A percentile compares a stretch with the other conserved stretches of the same genome.
These are phyloP conservation scores for Xylaria sp. DNA, from an alignment of 2,329 filamentous ascomycete genomes.

Conservation along the genomic window DNA sequence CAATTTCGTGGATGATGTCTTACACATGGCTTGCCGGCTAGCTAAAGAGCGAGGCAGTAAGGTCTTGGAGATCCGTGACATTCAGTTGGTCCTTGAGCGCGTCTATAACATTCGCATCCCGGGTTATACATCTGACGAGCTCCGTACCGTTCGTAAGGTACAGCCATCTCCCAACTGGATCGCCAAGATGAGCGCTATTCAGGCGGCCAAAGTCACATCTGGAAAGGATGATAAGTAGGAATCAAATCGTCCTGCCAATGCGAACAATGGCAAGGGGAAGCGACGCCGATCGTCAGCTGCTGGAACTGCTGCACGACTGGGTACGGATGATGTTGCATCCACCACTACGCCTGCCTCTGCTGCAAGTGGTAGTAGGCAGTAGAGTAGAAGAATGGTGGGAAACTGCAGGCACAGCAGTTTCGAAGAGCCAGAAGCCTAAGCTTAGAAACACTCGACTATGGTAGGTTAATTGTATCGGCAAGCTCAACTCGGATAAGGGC, in stretches of 20 bases:
- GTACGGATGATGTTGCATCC: neutral
- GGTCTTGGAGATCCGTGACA: constrained; percentile 87
- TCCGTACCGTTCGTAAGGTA: constrained; percentile 92
- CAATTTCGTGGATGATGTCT: constrained; percentile 92
- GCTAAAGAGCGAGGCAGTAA: constrained; percentile 93
- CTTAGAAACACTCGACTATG: neutral
- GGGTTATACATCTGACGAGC: constrained; percentile 92
- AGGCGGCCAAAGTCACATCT: constrained; percentile 86
- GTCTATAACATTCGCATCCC: constrained; percentile 93
- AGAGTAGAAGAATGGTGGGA: neutral
- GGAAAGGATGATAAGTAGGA: constrained; percentile 64
- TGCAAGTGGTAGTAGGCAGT: neutral
- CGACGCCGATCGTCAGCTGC: constrained; percentile 14
- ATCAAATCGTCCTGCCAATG: constrained; percentile 27
- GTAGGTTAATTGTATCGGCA: neutral
- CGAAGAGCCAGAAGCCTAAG: neutral
- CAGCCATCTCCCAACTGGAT: constrained; percentile 91
- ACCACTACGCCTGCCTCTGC: neutral
- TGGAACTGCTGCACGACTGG: neutral
- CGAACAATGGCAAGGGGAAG: constrained; percentile 20
- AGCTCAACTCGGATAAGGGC: neutral
- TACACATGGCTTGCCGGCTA: constrained; percentile 86
- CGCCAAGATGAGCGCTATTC: constrained; percentile 95
- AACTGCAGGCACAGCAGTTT: neutral
- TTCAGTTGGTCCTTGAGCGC: constrained; percentile 84